These are phyloP conservation scores for Talaromyces sp. DNA, from an alignment of 2,329 filamentous ascomycete species.

Conservation along the genomic window DNA sequence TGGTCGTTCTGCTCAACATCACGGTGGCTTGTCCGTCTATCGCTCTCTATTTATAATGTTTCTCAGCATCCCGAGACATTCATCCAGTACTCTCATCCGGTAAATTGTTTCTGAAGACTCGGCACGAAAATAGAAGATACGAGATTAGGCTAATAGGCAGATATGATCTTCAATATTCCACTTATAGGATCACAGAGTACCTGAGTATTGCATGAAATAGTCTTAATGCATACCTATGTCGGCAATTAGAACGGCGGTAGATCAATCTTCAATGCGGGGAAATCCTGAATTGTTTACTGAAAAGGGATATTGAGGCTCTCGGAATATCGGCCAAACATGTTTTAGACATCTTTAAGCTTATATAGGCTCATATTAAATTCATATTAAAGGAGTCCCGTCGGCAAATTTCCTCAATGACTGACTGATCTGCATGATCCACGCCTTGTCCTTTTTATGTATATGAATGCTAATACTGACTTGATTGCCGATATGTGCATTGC, in stretches of 20 bases:
- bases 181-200: neutral
- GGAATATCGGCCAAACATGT: neutral
- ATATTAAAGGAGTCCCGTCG: neutral
- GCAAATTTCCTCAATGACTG: neutral
- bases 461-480: neutral
- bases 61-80: neutral
- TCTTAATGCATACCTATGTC: neutral
- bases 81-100: neutral
- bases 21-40: neutral
- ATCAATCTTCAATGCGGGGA: neutral
- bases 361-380: neutral
- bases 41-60: neutral
- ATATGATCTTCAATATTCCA: neutral
- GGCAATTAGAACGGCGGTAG: neutral
- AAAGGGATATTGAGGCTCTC: neutral
- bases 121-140: neutral
- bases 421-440: neutral
- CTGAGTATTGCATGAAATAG: neutral
- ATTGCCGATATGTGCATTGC: neutral
- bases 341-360: neutral
- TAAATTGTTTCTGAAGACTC: neutral
- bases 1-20: neutral
- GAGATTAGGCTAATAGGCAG: conserved; percentile 1
- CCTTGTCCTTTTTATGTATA: neutral
- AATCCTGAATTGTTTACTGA: neutral